phyloP scores from a whole-genome alignment of 192 early-diverging fungal species.

The Anaeromyces robustus region DNA sequence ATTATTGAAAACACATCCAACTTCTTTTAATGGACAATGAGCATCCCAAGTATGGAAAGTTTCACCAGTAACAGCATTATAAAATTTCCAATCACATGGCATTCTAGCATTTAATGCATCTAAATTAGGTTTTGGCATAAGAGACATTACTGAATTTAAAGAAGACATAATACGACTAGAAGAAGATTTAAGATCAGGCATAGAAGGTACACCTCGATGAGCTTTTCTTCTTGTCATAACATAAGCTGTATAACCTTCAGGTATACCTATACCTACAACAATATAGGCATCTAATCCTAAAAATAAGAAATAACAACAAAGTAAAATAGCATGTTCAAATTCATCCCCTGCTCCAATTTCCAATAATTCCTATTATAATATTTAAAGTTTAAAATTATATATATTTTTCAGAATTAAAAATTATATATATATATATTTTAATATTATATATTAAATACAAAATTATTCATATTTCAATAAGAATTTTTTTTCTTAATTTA shows the following conservation, averaged over 20 bases:
- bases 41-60: conserved; percentile 13
- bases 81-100: conserved; percentile 10
- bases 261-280: conserved; percentile 23
- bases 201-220: background rate
- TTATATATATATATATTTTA: too few relatives aligned
- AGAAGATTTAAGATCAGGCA: background rate
- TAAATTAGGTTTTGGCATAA: background rate
- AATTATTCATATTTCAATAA: too few relatives aligned
- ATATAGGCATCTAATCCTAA: conserved; percentile 16
- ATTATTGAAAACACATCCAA: conserved; percentile 24
- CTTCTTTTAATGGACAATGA: conserved; percentile 19
- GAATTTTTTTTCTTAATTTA: too few relatives aligned
- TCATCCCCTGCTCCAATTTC: conserved; percentile 25
- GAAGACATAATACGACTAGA: background rate
- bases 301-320: conserved; percentile 24
- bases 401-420: too few relatives aligned
- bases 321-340: conserved; percentile 32
- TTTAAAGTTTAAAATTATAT: too few relatives aligned
- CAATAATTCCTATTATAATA: conserved; percentile 17
- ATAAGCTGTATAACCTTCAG: conserved; percentile 23
- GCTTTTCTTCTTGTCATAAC: conserved; percentile 13
- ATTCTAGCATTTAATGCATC: conserved; percentile 1
- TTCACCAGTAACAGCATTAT: conserved; percentile 25
- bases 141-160: background rate
- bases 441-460: conserved; percentile 14